Percentiles rank a stretch among this genome's conserved stretches.
phyloP scores from a whole-genome alignment of 2,329 filamentous ascomycete genomes.

The Helicocarpus griseus region DNA sequence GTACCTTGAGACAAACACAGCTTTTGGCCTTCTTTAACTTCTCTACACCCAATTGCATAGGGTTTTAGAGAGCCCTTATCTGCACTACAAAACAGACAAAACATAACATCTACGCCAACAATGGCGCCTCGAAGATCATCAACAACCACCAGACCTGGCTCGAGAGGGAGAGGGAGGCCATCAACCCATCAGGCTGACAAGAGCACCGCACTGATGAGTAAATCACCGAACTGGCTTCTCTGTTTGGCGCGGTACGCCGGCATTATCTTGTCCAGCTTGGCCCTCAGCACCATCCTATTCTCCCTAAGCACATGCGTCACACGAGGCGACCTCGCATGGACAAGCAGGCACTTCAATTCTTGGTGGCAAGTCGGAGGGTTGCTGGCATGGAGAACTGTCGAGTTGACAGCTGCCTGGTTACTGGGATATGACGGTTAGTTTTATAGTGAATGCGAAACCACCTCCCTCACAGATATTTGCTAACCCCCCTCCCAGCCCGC shows the following conservation, averaged over 20 bases:
- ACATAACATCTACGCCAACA: background rate
- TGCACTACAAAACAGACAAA: background rate
- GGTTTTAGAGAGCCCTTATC: no score
- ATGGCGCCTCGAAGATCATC: background rate
- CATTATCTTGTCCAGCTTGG: conserved; percentile 45
- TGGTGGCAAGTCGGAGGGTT: conserved; percentile 51
- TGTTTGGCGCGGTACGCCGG: conserved; percentile 35
- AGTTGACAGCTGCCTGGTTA: conserved; percentile 65
- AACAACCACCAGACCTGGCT: background rate
- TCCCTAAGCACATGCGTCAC: conserved; percentile 51
- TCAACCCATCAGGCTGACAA: background rate
- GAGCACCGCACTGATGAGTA: no score
- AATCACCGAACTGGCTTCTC: conserved; percentile 19
- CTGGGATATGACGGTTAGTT: conserved; percentile 54
- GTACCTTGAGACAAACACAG: no score
- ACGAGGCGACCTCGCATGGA: conserved; percentile 54
- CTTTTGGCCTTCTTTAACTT: no score
- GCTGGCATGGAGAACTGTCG: conserved; percentile 49
- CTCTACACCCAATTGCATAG: no score
- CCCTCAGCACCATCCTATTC: conserved; percentile 56
- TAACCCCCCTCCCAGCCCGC: conserved; percentile 38
- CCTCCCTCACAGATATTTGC: background rate
- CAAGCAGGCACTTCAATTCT: conserved; percentile 55
- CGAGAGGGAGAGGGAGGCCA: background rate
- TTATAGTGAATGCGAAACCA: background rate